Evolutionary conservation across 2,329 filamentous ascomycete species (phyloP), one percentile per base, ranked within the genome.

Genomic region (Exophiala calicioides): DNA sequence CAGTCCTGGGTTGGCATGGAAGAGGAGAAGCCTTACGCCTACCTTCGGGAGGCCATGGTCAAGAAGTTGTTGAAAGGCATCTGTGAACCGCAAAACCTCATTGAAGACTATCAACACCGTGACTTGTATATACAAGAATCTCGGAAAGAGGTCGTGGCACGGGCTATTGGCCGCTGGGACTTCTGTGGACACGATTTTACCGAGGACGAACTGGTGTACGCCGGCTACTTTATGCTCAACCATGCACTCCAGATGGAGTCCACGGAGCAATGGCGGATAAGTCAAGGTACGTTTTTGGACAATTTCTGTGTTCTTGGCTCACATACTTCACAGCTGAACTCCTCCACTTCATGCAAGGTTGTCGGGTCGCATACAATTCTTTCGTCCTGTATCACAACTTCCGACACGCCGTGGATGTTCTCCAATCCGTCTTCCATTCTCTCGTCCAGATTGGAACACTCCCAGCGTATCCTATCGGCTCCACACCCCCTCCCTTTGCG

Each of bases 311-410:
- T 20, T 79, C 65, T 78, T 60, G 49, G 57, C 58, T 57, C 50
- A 51, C 53, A 12, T 29, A 12, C 23, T 32, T 4, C 55, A 32
- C 61, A 88, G 89, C 87, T 59, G 85, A 94, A 65, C 75, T 98
- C 20, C 85, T 86, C 56, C 84, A 81, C 43, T 97, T 95, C 62
- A 75, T 97, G 51, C 79, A 95, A 53, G 90, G 90, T 42, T 93
- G 90, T 62, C 85, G 91, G 52, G 84, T 86, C 36, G 88, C 93
- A n/a, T 98, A 98, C 72, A 97, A 97, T 67, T 86, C 82, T 48
- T 95, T 95, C 66, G 90, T 96, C 26, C 87, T 91, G 16, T 98
- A 97, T 63, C 93, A 98, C 74, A 98, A 98, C 69, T 98, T 97
- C 66, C 86, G 91, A 44, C 93, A 98, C 68, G 93, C 95, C 16